Percentiles rank a stretch among this genome's conserved stretches.
Conservation (phyloP, 192 early-diverging fungal genomes). For the Linderina pennispora region DNA sequence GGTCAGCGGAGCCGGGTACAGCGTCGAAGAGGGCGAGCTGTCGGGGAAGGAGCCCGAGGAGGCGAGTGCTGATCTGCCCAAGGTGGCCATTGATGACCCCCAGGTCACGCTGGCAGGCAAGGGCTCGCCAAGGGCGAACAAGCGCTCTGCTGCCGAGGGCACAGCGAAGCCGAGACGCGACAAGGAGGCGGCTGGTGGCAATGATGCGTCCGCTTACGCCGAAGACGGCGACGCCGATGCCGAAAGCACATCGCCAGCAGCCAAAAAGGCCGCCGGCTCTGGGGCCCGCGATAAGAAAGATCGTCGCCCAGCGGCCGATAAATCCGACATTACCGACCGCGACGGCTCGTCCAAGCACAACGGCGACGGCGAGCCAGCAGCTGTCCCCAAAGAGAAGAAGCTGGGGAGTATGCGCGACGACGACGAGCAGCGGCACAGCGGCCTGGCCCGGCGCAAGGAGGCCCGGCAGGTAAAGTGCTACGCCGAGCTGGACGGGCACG, state of each 20-base stretch:
- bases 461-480: slow-evolving; percentile 43
- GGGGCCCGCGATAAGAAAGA: slow-evolving; percentile 1
- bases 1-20: slow-evolving; percentile 31
- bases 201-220: too few species aligned
- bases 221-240: too few species aligned
- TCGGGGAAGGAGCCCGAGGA: slow-evolving; percentile 1
- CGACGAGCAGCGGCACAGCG: slow-evolving; percentile 22
- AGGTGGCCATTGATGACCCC: neutral
- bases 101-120: neutral
- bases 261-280: neutral
- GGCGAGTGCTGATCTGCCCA: neutral
- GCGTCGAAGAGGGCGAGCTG: slow-evolving; percentile 37
- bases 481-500: slow-evolving; percentile 65
- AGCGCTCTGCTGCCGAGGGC: neutral
- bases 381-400: slow-evolving; percentile 22
- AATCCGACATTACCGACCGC: slow-evolving; percentile 4
- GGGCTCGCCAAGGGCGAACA: neutral
- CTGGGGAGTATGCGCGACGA: slow-evolving; percentile 20
- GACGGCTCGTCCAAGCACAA: slow-evolving; percentile 11
- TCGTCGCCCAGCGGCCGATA: neutral
- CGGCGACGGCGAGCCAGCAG: slow-evolving; percentile 14
- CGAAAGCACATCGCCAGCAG: neutral
- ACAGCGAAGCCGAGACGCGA: slow-evolving; percentile 1
- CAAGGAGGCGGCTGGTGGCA: too few species aligned
- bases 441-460: slow-evolving; percentile 26